These are phyloP conservation scores for Sicyos edulis DNA, from an alignment of 306 rosid species.

Conservation along the genomic window DNA sequence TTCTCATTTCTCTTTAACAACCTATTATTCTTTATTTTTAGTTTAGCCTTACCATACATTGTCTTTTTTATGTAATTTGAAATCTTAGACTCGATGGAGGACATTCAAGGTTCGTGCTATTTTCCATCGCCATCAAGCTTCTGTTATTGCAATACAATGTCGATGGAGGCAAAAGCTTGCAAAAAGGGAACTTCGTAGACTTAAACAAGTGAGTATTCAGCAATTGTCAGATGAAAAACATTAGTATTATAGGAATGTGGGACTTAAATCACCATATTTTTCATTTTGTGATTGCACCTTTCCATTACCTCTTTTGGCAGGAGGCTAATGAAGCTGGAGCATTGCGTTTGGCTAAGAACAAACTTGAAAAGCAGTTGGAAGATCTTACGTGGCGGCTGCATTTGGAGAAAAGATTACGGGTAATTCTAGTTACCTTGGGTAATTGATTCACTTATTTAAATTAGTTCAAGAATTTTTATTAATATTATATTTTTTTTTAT, in stretches of 20 bases:
- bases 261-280: neutral
- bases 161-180: slow-evolving; percentile 87
- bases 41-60: neutral
- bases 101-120: slow-evolving; percentile 62
- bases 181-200: slow-evolving; percentile 66
- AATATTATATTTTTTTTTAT: too few relatives aligned
- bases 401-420: slow-evolving; percentile 92
- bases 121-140: slow-evolving; percentile 47
- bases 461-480: neutral
- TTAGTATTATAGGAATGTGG: neutral
- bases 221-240: neutral
- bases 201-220: slow-evolving; percentile 49
- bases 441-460: neutral
- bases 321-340: slow-evolving; percentile 98
- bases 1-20: neutral
- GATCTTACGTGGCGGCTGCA: slow-evolving; percentile 94
- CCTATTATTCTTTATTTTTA: neutral
- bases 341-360: slow-evolving; percentile 85
- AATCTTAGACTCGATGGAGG: slow-evolving; percentile 74
- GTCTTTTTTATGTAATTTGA: slow-evolving; percentile 22
- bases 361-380: slow-evolving; percentile 95
- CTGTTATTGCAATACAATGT: slow-evolving; percentile 71
- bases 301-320: slow-evolving; percentile 37
- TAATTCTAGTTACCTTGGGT: slow-evolving; percentile 27
- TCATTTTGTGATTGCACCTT: slow-evolving; percentile 6